These are phyloP conservation scores for Botryotinia convoluta DNA, from an alignment of 2,329 filamentous ascomycete species.

Conservation along the genomic window DNA sequence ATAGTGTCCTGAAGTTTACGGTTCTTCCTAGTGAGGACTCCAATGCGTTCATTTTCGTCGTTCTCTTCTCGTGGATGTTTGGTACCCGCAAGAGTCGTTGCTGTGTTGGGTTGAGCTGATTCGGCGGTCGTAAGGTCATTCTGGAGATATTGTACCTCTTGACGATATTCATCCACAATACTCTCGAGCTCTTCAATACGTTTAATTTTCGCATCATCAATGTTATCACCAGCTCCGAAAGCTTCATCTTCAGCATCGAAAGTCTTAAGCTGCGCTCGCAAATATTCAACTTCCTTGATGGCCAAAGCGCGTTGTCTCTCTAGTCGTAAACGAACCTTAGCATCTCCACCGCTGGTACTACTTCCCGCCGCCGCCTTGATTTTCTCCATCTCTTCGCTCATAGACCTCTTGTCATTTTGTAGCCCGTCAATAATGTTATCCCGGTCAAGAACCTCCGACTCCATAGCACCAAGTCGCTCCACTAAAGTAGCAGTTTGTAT, in stretches of 20 bases:
- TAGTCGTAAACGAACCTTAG: constrained; percentile 70
- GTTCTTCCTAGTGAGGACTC: constrained; percentile 83
- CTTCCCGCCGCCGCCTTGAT: constrained; percentile 50
- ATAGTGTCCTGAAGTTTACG: constrained; percentile 80
- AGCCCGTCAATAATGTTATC: constrained; percentile 71
- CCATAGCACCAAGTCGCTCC: constrained; percentile 73
- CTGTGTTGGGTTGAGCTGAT: constrained; percentile 38
- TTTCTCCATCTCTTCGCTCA: constrained; percentile 70
- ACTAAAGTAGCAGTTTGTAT: constrained; percentile 76
- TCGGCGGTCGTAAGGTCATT: constrained; percentile 70
- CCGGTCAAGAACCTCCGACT: constrained; percentile 74
- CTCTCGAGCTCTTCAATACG: constrained; percentile 79
- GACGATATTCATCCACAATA: constrained; percentile 83
- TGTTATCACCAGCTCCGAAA: constrained; percentile 69
- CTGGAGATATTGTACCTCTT: constrained; percentile 72
- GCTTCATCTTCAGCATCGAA: constrained; percentile 86
- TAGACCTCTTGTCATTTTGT: constrained; percentile 63
- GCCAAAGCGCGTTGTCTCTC: constrained; percentile 84
- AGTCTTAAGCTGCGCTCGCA: constrained; percentile 86
- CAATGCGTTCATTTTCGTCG: constrained; percentile 65
- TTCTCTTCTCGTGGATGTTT: constrained; percentile 64
- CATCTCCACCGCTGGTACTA: constrained; percentile 47
- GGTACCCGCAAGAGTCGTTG: constrained; percentile 48
- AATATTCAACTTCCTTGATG: constrained; percentile 88
- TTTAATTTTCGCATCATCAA: constrained; percentile 70